These are phyloP conservation scores for Mycena crocata DNA, from an alignment of 768 basidiomycete genomes.

Conservation along the genomic window DNA sequence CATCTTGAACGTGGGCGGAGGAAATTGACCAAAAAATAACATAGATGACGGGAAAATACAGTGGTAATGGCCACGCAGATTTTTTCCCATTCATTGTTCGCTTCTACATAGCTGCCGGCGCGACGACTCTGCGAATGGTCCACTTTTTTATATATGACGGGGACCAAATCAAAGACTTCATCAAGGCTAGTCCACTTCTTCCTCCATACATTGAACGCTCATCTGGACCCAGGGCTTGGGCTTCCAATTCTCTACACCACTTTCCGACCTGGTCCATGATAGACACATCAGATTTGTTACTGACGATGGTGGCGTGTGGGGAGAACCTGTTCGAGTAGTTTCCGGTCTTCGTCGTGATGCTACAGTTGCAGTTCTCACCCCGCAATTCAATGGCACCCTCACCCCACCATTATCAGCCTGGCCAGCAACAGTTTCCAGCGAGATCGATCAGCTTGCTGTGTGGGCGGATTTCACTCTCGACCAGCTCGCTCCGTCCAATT, in stretches of 20 bases:
- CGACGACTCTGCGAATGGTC: constrained; percentile 45
- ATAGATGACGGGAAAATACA: constrained; percentile 51
- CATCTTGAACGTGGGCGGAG: neutral
- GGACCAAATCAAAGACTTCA: constrained; percentile 52
- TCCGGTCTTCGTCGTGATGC: constrained; percentile 53
- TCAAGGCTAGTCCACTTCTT: constrained; percentile 38
- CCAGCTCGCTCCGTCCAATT: constrained; percentile 46
- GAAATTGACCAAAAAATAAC: neutral
- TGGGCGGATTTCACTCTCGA: constrained; percentile 53
- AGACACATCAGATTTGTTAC: constrained; percentile 50
- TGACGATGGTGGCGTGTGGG: constrained; percentile 49
- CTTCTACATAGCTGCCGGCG: constrained; percentile 49
- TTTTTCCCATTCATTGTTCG: constrained; percentile 51
- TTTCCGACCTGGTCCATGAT: constrained; percentile 49
- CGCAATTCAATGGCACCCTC: constrained; percentile 49
- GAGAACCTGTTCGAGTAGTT: constrained; percentile 50
- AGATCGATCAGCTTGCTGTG: constrained; percentile 46
- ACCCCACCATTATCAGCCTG: constrained; percentile 49
- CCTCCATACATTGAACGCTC: neutral
- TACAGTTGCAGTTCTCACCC: constrained; percentile 48
- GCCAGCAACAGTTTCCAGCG: constrained; percentile 48
- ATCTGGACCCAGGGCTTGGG: constrained; percentile 28
- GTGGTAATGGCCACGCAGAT: constrained; percentile 44
- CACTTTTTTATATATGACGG: constrained; percentile 55
- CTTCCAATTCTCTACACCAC: constrained; percentile 47